Evolutionary conservation across 129 eudicot genomes (phyloP), one percentile per base, ranked within the genome.

Genomic region (Centella asiatica): DNA sequence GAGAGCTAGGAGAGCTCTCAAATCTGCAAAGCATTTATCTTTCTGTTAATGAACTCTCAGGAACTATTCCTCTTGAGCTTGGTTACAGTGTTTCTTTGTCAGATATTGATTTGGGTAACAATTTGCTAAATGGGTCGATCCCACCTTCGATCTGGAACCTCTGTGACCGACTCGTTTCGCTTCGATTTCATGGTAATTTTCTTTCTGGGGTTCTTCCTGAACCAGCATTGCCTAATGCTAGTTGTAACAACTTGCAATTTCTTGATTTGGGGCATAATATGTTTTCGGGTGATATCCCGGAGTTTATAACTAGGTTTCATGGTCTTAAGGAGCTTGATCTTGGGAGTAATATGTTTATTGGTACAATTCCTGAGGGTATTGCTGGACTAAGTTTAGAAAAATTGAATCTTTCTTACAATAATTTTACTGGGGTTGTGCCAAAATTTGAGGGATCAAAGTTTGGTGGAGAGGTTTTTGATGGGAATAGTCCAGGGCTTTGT

Each of bases 131-230:
- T 52, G 98, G 94, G 56, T 62, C 90, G 9, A 26, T 90, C 23
- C 93, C 98, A 18, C 69, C 94, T 1, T 90, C 98, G 1, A 64
- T 90, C 15, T 90, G 98, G 98, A 90, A 86, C 64, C 87, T 90
- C 29, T 90, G 98, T 50, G 94, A 80, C 3, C 72, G 88, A 0
- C 67, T 90, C 5, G 76, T 79, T 32, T 77, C 90, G 4, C 72
- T 90, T 31, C 60, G 85, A 39, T 33, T 86, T 24, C 94, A 87
- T 64, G 90, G 88, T 42, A 90, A 90, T 62, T 61, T 83, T 24
- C 65, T 90, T 0, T 74, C 95, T 34, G 95, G 98, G 51, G 20
- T 74, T 32, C 48, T 83, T 28, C 98, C 98, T 53, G 77, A 77
- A 27, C 98, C 98, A 47, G 95, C 84, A 19, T 66, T 90, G 65